Evolutionary conservation across 164 flowering plant genomes (phyloP), one percentile per base, ranked within the genome.

Genomic region (Warburgia ugandensis): DNA sequence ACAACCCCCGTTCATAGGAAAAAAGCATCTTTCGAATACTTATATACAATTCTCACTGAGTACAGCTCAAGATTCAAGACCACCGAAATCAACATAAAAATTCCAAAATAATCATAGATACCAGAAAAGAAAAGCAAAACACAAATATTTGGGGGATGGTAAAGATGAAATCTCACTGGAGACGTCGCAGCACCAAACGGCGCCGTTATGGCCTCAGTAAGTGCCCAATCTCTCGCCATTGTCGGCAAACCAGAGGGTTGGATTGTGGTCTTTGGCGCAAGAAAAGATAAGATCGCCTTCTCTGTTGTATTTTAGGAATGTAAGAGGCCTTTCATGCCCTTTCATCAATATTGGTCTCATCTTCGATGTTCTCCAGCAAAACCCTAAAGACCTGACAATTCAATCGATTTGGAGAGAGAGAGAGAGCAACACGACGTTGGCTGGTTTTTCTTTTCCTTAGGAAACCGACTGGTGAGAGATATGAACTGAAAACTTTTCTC

Each of bases 321-420:
- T 89, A 9, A 90, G 48, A 0, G 97, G 97, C 84, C 97, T 77
- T 45, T 84, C 97, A 49, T 90, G 95, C 36, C 97, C 97, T 55
- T 89, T 86, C 97, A 89, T 89, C 77, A 89, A 56, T 22, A 89
- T 89, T 32, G 95, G 97, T 72, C 95, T 83, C 97, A 89, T 78
- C 33, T 46, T 70, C 14, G 4, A n/a, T n/a, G n/a, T n/a, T n/a
- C n/a, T n/a, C n/a, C n/a, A n/a, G n/a, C n/a, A n/a, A n/a, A n/a
- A n/a, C n/a, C n/a, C n/a, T n/a, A n/a, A n/a, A n/a, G n/a, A n/a
- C n/a, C n/a, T n/a, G n/a, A n/a, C n/a, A n/a, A n/a, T n/a, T n/a
- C n/a, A n/a, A n/a, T n/a, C n/a, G n/a, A n/a, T n/a, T n/a, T n/a
- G n/a, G n/a, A n/a, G n/a, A n/a, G n/a, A n/a, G n/a, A n/a, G n/a